Evolutionary conservation across 2,329 filamentous ascomycete species (phyloP), one percentile per base, ranked within the genome.

Genomic region (Aureobasidium sp.): DNA sequence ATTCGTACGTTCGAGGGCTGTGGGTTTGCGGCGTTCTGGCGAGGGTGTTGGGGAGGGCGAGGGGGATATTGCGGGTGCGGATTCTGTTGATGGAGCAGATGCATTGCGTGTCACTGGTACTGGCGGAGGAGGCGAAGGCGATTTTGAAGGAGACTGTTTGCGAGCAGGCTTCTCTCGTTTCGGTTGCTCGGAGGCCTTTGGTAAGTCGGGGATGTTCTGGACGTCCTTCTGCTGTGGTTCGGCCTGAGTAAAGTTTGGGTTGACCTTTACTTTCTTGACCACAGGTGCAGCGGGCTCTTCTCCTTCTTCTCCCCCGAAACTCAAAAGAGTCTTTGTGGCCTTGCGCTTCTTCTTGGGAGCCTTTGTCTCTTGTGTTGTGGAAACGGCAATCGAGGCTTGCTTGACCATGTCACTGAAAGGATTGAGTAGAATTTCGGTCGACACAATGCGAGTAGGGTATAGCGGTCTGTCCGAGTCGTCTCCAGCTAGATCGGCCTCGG

Each of bases 391-490:
- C 62, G 82, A 81, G 55, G 82, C 80, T 68, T 86, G 82, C 77
- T 85, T 89, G 68, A 86, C 83, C 88, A 94, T 91, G 69, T 89
- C 89, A 53, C 88, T 84, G 64, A 93, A 95, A 0, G 89, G 89
- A 70, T 94, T 94, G 52, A 91, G 84, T 65, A 94, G 73, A 22
- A 95, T 85, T 73, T 94, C 89, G 31, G 89, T 79, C 22, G 81
- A 79, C 4, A 84, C 86, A 63, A 99, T 87, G 73, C 87, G 91
- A 39, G 91, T 84, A 0, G 93, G 88, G 73, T 96, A 99, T 53
- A 95, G 76, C 1, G 93, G 93, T 64, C 91, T 82, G 66, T 97
- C 93, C 7, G 84, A 87, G 17, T 86, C 87, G 61, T 90, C 87
- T n/a, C 77, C 78, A 25, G 87, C 84, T 20, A 95, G 78, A 71